Evolutionary conservation across 768 basidiomycete species (phyloP), one percentile per base, ranked within the genome.

Genomic region (Kwoniella botswanensis): DNA sequence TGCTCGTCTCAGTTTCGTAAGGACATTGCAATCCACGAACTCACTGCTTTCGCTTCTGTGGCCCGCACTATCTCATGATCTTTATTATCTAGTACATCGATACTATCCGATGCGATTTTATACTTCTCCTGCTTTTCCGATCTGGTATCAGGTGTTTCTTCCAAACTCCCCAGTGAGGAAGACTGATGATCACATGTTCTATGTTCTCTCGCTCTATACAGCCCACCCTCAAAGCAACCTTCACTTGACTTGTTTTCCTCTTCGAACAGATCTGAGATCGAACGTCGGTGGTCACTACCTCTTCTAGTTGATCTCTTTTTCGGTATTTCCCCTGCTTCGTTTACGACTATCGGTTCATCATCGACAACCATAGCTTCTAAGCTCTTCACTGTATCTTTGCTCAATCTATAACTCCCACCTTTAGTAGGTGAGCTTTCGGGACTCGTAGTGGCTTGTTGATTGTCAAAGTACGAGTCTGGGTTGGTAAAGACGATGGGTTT

Each of bases 191-290:
- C 57, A 24, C 57, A 29, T 29, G 1, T 29, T 41, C 57, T 59
- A 59, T 59, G 57, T 13, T 59, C 57, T 59, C 57, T 41, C 12
- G 57, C 57, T n/a, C 24, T 59, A 59, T 59, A 59, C 26, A 59
- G 21, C 24, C 21, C 24, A 15, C n/a, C 24, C 15, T 59, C 57
- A 1, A 35, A 35, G 9, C 24, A 7, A 7, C 13, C 57, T 59
- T 59, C 57, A 41, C 57, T 59, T 13, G 57, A 59, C 29, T 24
- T 26, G 11, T 24, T 59, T 26, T 59, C 35, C 35, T 59, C 57
- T 17, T 59, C 57, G 24, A 59, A 59, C 17, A 59, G 17, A 59
- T 59, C 42, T 24, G 42, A 41, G 57, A 41, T 41, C 17, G 12
- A 41, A 59, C 29, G 57, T n/a, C 29, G 24, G 15, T 59, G 7